These are phyloP conservation scores for Copromyces sp. DNA, from an alignment of 495 filamentous ascomycete genomes.

Conservation along the genomic window DNA sequence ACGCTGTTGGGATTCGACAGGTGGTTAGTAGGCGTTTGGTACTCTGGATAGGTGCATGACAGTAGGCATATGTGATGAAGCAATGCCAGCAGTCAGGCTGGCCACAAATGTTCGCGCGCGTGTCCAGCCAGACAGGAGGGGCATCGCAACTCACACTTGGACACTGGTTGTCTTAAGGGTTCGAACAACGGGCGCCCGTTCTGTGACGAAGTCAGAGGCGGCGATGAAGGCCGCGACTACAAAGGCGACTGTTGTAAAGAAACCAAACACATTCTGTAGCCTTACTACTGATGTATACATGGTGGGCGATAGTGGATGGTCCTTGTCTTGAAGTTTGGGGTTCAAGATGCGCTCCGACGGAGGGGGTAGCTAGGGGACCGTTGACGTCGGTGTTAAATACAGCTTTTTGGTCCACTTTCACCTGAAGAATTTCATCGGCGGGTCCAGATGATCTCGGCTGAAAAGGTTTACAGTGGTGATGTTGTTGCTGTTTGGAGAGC, in stretches of 20 bases:
- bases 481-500: slow-evolving; percentile 2
- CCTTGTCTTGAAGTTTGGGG: not conserved
- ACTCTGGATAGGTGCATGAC: too few relatives aligned
- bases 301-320: slow-evolving; percentile 19
- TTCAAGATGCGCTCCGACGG: not conserved
- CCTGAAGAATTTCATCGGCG: slow-evolving; percentile 6
- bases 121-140: not conserved
- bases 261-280: slow-evolving; percentile 86
- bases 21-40: not conserved
- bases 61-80: too few relatives aligned
- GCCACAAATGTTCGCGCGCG: not conserved
- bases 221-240: slow-evolving; percentile 70
- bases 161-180: slow-evolving; percentile 63
- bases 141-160: slow-evolving; percentile 59
- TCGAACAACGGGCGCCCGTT: slow-evolving; percentile 54
- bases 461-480: not conserved
- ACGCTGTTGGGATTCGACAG: slow-evolving; percentile 41
- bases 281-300: slow-evolving; percentile 87
- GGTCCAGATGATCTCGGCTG: not conserved
- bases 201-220: slow-evolving; percentile 60
- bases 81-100: not conserved
- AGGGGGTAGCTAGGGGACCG: not conserved
- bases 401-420: not conserved
- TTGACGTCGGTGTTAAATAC: not conserved
- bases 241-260: slow-evolving; percentile 92